Evolutionary conservation across 2,329 filamentous ascomycete species (phyloP).

Genomic region (Bipolaris cookei): DNA sequence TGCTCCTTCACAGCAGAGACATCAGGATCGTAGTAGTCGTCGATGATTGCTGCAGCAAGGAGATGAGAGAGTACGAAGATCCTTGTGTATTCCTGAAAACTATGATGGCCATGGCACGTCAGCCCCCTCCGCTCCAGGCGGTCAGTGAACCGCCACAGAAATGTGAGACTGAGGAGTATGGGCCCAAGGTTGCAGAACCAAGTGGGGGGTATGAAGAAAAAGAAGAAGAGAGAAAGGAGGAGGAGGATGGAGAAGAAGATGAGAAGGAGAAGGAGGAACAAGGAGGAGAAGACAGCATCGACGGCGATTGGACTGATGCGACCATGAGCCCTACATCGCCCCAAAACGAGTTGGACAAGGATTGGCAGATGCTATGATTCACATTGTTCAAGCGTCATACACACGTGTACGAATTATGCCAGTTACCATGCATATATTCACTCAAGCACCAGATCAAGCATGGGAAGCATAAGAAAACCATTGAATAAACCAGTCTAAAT

Average conservation of each 20-base stretch:
- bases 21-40: conserved; percentile 16
- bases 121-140: background rate
- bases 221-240: background rate
- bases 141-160: background rate
- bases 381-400: background rate
- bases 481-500: background rate
- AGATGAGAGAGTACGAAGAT: conserved; percentile 9
- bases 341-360: conserved; percentile 4
- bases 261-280: background rate
- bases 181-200: background rate
- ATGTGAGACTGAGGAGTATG: background rate
- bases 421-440: background rate
- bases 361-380: conserved; percentile 19
- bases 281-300: conserved; percentile 1
- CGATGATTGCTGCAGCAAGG: conserved; percentile 7
- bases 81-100: conserved; percentile 11
- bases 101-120: background rate
- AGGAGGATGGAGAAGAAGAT: background rate
- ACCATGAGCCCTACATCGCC: conserved; percentile 10
- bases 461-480: too few species aligned
- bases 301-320: conserved; percentile 18
- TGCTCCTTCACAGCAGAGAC: conserved; percentile 15
- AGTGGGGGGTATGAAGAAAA: background rate
- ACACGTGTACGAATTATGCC: background rate
- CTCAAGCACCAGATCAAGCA: background rate